Percentiles rank a stretch among this genome's conserved stretches.
phyloP scores from a whole-genome alignment of 345 rosid genomes.

The Citrus inodora region DNA sequence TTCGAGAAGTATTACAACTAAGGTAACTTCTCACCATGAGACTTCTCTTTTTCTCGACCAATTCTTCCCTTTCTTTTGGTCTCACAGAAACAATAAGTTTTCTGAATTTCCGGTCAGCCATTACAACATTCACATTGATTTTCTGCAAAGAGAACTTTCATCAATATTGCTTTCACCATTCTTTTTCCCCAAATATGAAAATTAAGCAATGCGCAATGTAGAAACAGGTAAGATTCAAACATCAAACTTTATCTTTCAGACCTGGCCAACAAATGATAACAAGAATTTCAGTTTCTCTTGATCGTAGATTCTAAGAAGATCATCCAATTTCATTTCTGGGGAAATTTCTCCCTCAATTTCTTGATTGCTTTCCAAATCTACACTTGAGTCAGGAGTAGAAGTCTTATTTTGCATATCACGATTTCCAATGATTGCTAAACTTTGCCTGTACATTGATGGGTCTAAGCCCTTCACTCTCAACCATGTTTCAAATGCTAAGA shows the following conservation, averaged over 20 bases:
- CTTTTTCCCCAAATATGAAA: background rate
- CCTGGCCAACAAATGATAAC: slow-evolving; percentile 90
- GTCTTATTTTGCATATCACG: slow-evolving; percentile 37
- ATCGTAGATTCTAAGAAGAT: slow-evolving; percentile 78
- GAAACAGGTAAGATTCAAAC: slow-evolving; percentile 4
- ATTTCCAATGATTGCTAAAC: slow-evolving; percentile 64
- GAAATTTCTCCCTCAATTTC: slow-evolving; percentile 40
- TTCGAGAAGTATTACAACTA: slow-evolving; percentile 1
- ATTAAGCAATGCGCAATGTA: background rate
- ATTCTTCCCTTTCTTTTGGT: slow-evolving; percentile 75
- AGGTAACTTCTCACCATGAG: slow-evolving; percentile 60
- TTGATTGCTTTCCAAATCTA: slow-evolving; percentile 30
- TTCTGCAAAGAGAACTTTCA: slow-evolving; percentile 45
- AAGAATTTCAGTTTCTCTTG: slow-evolving; percentile 80
- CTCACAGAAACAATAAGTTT: slow-evolving; percentile 80
- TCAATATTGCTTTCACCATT: background rate
- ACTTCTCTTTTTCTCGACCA: slow-evolving; percentile 65
- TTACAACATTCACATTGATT: slow-evolving; percentile 54
- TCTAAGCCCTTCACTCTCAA: slow-evolving; percentile 81
- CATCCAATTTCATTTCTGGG: slow-evolving; percentile 74
- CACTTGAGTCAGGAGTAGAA: slow-evolving; percentile 31
- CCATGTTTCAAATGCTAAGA: slow-evolving; percentile 94
- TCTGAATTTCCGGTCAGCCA: slow-evolving; percentile 59
- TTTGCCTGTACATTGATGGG: slow-evolving; percentile 68
- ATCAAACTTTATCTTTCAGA: slow-evolving; percentile 28